A percentile compares a stretch with the other conserved stretches of the same genome.
These are phyloP conservation scores for Hansenula sp. DNA, from an alignment of 1,139 yeast species.

Conservation along the genomic window DNA sequence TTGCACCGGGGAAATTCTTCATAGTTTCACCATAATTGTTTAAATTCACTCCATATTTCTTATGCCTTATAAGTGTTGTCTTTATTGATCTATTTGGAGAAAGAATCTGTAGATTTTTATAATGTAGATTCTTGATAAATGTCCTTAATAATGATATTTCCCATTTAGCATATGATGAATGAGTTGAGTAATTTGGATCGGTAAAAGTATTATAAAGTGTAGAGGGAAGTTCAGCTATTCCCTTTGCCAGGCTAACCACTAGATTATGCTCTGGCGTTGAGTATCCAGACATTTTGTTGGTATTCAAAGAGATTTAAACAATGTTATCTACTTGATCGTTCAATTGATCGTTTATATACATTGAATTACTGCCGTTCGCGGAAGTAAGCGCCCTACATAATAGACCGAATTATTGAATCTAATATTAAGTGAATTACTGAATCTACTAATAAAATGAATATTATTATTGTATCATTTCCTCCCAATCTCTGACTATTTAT, in stretches of 20 bases:
- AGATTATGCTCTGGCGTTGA: background rate
- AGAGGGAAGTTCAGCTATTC: background rate
- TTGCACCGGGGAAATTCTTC: background rate
- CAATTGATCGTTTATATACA: background rate
- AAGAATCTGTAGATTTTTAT: conserved; percentile 1
- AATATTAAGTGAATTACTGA: too few relatives aligned
- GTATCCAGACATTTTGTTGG: background rate
- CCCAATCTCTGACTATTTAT: too few relatives aligned
- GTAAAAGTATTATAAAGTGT: background rate
- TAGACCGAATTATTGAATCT: too few relatives aligned
- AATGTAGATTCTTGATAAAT: conserved; percentile 1
- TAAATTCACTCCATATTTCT: background rate
- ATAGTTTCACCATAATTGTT: background rate
- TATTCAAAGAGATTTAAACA: background rate
- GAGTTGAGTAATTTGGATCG: background rate
- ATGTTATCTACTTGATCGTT: background rate
- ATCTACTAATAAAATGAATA: too few relatives aligned
- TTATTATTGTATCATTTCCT: too few relatives aligned
- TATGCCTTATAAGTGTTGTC: background rate
- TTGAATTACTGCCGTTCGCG: too few relatives aligned
- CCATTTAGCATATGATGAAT: background rate
- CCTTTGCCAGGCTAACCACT: background rate
- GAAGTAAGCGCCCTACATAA: too few relatives aligned
- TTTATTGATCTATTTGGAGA: conserved; percentile 2
- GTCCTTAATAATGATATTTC: conserved; percentile 1